Evolutionary conservation across 805 yeast species (phyloP), one percentile per base, ranked within the genome.

Genomic region (Kuraishia piskuri): DNA sequence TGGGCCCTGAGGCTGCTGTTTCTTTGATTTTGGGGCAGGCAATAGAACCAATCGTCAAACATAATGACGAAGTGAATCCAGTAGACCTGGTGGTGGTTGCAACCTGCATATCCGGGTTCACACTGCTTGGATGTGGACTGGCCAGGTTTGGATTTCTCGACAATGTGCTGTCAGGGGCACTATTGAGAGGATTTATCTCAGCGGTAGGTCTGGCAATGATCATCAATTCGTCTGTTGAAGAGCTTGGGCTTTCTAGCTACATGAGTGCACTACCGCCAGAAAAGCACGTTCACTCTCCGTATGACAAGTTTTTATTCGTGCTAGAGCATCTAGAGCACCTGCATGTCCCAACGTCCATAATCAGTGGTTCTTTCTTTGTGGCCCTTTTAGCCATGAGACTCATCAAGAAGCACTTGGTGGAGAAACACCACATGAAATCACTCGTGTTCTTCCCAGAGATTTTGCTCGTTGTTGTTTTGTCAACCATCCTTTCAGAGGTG

Each of bases 1-100:
- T 90, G 20, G 96, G 96, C 0, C 96, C 97, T 0, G 95, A 90
- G 66, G 91, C 92, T 20, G 91, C 96, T 0, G 82, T 89, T 8
- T 88, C 95, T 0, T 72, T 91, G 60, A 82, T 90, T 14, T 83
- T 87, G 23, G 96, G 96, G 1, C 92, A 86, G 60, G 82, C 86
- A 0, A 80, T 88, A 9, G 86, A 84, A 55, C 79, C 76, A n/a
- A 65, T 75, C 49, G 59, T 75, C 22, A 74, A 70, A 22, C 82
- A 71, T 58, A 69, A 71, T 55, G 70, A 60, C 12, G 70, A 67
- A 23, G 59, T 62, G 25, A 59, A 79, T 12, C 72, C 81, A 0
- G 74, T 81, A 37, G 85, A 83, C 57, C 67, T 85, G 7, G 80
- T 88, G 2, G 83, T 85, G 17, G 79, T 85, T 14, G 74, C 92